Evolutionary conservation across 2,329 filamentous ascomycete species (phyloP), one percentile per base, ranked within the genome.

Genomic region (Penicillium olsonii): DNA sequence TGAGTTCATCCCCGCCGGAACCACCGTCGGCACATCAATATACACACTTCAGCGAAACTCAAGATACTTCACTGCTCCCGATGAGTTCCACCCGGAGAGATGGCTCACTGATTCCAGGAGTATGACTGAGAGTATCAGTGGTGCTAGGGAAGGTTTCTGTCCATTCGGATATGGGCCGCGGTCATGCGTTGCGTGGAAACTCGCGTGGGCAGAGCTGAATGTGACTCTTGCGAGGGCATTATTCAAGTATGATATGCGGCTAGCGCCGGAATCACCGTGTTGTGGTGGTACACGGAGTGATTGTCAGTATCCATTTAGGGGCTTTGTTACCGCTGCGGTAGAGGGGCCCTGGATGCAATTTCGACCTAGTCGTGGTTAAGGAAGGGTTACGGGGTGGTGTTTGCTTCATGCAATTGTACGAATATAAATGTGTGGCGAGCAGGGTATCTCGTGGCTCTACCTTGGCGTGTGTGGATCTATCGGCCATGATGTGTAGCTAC

Each of bases 11-110:
- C 52, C 50, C 5, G 41, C 24, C 14, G 56, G 56, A 26, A 43
- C 31, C 17, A 37, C 33, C 14, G 50, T 55, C 14, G 52, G 49
- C 5, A 52, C 50, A 8, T 43, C 45, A 8, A 38, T 52, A 27
- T 57, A 55, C 47, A 45, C 37, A 20, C 45, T 59, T 22, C 52
- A 55, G n/a, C 54, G 54, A 34, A 55, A 52, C 20, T 29, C 76
- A 2, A 63, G 62, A 2, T 84, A 85, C 71, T 85, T 76, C 66
- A 74, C 79, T 1, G 68, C 74, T 12, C 78, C 84, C 0, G 84
- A 78, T 57, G 63, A 70, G 1, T 87, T 80, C 62, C 63, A 71
- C 2, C 84, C 84, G 0, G 83, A 86, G 72, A 77, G 84, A 17
- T 87, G 84, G 84, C 64, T 85, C 4, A 60, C 60, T 0, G 77